Evolutionary conservation across 177 flowering plant genomes (phyloP).

Genomic region (Vitis hybrid): DNA sequence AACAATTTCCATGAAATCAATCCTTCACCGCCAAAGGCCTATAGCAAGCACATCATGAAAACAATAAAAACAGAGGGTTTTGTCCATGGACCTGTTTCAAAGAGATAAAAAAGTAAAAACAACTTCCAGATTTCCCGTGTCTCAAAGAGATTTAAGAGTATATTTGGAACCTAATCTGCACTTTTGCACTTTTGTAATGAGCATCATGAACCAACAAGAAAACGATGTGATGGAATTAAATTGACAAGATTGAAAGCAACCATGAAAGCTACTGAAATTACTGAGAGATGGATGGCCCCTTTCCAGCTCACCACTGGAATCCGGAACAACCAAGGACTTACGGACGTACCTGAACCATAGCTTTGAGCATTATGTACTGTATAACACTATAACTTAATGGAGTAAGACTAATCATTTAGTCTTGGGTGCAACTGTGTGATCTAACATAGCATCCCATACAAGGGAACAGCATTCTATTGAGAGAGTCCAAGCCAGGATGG

Average conservation of each 20-base stretch:
- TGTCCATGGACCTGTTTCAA: too few species aligned
- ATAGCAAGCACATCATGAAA: neutral
- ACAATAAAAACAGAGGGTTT: too few species aligned
- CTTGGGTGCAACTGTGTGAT: constrained; percentile 3
- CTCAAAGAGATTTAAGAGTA: too few species aligned
- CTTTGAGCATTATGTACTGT: constrained; percentile 20
- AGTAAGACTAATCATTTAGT: neutral
- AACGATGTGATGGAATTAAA: neutral
- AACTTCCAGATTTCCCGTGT: too few species aligned
- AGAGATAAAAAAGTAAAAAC: too few species aligned
- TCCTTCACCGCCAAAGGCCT: neutral
- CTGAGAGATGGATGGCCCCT: constrained; percentile 15
- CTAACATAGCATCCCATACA: constrained; percentile 4
- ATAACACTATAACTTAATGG: neutral
- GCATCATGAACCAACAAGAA: too few species aligned
- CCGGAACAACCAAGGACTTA: constrained; percentile 19
- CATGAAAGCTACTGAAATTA: neutral
- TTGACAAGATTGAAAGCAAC: constrained; percentile 1
- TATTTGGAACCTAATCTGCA: too few species aligned
- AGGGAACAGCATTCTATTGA: constrained; percentile 9
- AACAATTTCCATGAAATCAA: neutral
- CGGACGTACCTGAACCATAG: constrained; percentile 19
- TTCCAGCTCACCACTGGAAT: constrained; percentile 21
- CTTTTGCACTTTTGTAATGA: too few species aligned
- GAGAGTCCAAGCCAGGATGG: constrained; percentile 32